phyloP scores from a whole-genome alignment of 495 filamentous ascomycete species.

The Bathelium albidoporum region DNA sequence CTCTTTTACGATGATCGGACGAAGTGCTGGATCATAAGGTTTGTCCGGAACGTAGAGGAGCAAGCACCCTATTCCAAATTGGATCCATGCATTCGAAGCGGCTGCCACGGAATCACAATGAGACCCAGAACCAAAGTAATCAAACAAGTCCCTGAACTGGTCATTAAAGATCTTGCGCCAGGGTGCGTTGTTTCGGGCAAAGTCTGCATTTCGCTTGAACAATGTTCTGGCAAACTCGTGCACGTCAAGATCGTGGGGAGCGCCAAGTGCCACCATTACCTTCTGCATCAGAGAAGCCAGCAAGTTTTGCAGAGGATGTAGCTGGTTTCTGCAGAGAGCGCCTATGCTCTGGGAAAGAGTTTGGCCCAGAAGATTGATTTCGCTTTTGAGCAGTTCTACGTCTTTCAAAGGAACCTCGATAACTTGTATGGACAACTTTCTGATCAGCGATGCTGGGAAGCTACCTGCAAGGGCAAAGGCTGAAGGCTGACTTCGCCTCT shows the following conservation, averaged over 20 bases:
- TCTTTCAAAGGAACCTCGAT: slow-evolving; percentile 40
- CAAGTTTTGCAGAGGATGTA: not conserved
- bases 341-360: not conserved
- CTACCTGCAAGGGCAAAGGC: not conserved
- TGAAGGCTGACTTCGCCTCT: not conserved
- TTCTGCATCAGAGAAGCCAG: not conserved
- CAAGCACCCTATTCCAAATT: slow-evolving; percentile 55
- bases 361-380: slow-evolving; percentile 4
- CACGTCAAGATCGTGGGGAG: not conserved
- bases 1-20: slow-evolving; percentile 58
- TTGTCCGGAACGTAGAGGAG: slow-evolving; percentile 77
- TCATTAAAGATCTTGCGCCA: not conserved
- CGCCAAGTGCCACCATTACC: not conserved
- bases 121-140: not conserved
- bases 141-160: slow-evolving; percentile 1
- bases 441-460: not conserved
- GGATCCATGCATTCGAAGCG: slow-evolving; percentile 45
- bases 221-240: not conserved
- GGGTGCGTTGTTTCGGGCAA: not conserved
- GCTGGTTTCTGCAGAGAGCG: slow-evolving; percentile 13
- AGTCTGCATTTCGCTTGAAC: not conserved
- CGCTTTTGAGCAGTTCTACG: slow-evolving; percentile 12
- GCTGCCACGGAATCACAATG: not conserved
- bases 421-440: not conserved
- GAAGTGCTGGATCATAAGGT: slow-evolving; percentile 75